These are phyloP conservation scores for Talaromyces proteolyticus DNA, from an alignment of 495 filamentous ascomycete genomes.

Conservation along the genomic window DNA sequence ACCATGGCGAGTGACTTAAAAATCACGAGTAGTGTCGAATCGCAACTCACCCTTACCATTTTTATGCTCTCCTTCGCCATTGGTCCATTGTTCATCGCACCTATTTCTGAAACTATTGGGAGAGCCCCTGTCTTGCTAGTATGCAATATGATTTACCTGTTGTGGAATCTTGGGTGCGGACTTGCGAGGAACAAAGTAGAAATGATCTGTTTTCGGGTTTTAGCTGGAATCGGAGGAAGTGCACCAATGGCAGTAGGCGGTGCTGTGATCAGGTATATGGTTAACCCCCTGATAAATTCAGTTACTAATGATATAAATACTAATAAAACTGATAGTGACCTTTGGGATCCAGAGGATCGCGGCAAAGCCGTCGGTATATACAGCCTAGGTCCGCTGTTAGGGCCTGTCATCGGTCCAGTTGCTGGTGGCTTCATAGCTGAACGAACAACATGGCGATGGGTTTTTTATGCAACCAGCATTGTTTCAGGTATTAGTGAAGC, in stretches of 20 bases:
- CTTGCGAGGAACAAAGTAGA: neutral
- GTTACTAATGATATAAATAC: too few species aligned
- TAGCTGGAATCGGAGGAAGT: conserved; percentile 22
- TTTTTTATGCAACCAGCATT: conserved; percentile 45
- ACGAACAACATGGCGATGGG: conserved; percentile 54
- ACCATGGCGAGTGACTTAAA: neutral
- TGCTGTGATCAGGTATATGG: conserved; percentile 21
- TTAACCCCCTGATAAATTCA: too few species aligned
- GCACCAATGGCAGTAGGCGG: conserved; percentile 42
- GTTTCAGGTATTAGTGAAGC: conserved; percentile 43
- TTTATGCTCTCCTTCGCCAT: neutral
- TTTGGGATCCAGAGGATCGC: too few species aligned
- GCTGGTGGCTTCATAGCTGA: conserved; percentile 47
- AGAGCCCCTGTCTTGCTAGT: neutral
- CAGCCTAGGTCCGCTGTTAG: conserved; percentile 54
- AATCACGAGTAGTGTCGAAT: neutral
- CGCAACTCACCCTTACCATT: neutral
- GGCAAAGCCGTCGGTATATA: too few species aligned
- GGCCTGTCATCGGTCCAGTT: conserved; percentile 47
- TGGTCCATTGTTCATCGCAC: neutral
- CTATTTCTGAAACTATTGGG: neutral
- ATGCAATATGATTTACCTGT: neutral
- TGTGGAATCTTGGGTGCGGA: conserved; percentile 1
- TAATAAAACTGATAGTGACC: too few species aligned
- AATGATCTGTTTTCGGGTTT: conserved; percentile 13